Evolutionary conservation across 1,284 basidiomycete species (phyloP), one percentile per base, ranked within the genome.

Genomic region (Cryptococcus sp.): DNA sequence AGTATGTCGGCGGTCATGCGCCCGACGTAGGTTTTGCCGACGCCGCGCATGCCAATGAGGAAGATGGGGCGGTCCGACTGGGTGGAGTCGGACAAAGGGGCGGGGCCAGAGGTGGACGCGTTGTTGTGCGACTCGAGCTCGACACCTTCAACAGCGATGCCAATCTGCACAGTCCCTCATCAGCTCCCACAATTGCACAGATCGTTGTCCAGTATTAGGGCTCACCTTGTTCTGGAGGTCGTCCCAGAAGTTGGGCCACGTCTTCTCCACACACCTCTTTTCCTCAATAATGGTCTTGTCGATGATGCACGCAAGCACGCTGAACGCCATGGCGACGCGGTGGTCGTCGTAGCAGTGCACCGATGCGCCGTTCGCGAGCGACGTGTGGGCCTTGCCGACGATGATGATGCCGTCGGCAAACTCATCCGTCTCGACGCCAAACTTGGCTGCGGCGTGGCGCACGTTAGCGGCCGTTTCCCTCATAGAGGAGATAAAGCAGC

Each of bases 171-270:
- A 42, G 46, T 3, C 11, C 44, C 20, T 45, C 45, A 28, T 18
- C 36, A 28, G 39, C 40, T 33, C 8, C n/a, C 46, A 28, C 33
- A n/a, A 43, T 2, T 23, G 11, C 11, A 46, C 23, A 2, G 15
- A 12, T 20, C 1, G 4, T 33, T 35, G 18, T 18, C 20, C 16
- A 28, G 16, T 21, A 16, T 18, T 5, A 20, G 20, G 4, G 61
- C 80, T 15, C 48, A 89, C 89, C 83, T 93, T 94, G 79, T 90
- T 91, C 72, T 91, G 85, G 21, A 98, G 81, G 76, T 98, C 96
- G 71, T 98, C 96, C 93, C 95, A 98, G 90, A 94, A 99, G 73
- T 94, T 93, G 2, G 96, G 95, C 95, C 95, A 98, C 0, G 96
- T 98, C 83, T 99, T 99, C 78, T 97, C 95, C 21, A 98, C 95